Percentiles rank a stretch among this genome's conserved stretches.
Evolutionary conservation across 306 rosid species (phyloP).

Genomic region (Trichosanthes cucumerina): DNA sequence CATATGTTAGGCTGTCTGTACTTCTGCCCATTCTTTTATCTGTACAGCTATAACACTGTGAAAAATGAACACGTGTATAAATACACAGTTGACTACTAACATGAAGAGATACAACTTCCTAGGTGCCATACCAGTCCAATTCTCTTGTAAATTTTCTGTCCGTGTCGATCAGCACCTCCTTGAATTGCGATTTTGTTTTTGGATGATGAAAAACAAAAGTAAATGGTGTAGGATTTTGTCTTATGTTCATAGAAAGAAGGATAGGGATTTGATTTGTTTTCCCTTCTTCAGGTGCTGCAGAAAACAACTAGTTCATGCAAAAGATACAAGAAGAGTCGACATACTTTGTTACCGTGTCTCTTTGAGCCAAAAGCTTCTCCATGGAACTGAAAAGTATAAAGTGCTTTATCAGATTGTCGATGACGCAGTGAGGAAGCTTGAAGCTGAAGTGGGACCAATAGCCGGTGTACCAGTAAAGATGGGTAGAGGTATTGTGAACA

Average conservation of each 20-base stretch:
- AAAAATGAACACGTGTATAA: neutral
- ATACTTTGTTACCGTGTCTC: slow-evolving; percentile 81
- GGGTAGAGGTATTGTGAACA: slow-evolving; percentile 92
- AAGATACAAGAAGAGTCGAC: slow-evolving; percentile 87
- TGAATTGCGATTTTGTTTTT: neutral
- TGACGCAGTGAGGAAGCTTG: slow-evolving; percentile 75
- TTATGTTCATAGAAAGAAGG: neutral
- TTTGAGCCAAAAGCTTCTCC: slow-evolving; percentile 75
- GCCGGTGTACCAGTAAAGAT: slow-evolving; percentile 68
- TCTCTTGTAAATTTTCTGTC: neutral
- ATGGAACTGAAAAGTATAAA: slow-evolving; percentile 52
- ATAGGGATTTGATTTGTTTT: slow-evolving; percentile 14
- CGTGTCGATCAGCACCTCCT: neutral
- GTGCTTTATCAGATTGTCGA: slow-evolving; percentile 47
- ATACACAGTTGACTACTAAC: neutral
- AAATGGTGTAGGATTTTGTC: neutral
- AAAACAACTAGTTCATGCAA: slow-evolving; percentile 67
- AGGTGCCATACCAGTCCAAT: neutral
- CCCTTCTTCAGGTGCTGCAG: slow-evolving; percentile 58
- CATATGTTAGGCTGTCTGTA: neutral
- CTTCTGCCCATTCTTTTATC: neutral
- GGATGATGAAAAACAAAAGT: neutral
- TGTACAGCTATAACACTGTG: neutral
- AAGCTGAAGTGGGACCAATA: slow-evolving; percentile 80
- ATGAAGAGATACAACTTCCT: neutral